Evolutionary conservation across 805 yeast genomes (phyloP).

Genomic region (Metschnikowia corniflorae): DNA sequence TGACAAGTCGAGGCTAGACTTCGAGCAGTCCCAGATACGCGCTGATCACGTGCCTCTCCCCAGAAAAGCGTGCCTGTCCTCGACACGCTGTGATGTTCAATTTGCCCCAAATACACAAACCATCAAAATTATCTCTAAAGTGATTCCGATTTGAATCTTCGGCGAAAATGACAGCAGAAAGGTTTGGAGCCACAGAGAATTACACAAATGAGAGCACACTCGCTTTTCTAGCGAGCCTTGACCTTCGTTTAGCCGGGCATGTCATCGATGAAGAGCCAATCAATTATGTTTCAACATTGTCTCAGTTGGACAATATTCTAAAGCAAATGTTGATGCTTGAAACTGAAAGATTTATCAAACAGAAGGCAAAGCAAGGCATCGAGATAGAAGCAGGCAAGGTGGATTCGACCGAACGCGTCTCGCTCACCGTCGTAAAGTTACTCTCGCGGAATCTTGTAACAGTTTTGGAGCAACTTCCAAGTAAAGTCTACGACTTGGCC

Average conservation of each 20-base stretch:
- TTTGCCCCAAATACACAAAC: no score
- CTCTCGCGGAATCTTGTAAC: conserved; percentile 27
- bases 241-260: conserved; percentile 15
- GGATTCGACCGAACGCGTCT: background rate
- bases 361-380: background rate
- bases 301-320: conserved; percentile 26
- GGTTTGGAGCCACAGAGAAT: no score
- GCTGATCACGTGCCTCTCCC: no score
- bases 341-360: background rate
- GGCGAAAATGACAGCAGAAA: no score
- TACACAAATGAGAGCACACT: conserved; percentile 21
- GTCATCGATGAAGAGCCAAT: conserved; percentile 4
- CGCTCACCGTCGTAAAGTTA: conserved; percentile 24
- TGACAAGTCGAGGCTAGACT: no score
- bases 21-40: no score
- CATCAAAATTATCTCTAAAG: no score
- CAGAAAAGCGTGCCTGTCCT: no score
- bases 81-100: no score
- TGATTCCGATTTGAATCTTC: no score
- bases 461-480: conserved; percentile 29
- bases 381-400: background rate
- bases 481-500: conserved; percentile 36
- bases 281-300: conserved; percentile 18
- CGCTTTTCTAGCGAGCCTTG: conserved; percentile 21
- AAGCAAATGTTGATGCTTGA: conserved; percentile 11